Evolutionary conservation across 2,329 filamentous ascomycete genomes (phyloP).

Genomic region (Fusarium anthophilum): DNA sequence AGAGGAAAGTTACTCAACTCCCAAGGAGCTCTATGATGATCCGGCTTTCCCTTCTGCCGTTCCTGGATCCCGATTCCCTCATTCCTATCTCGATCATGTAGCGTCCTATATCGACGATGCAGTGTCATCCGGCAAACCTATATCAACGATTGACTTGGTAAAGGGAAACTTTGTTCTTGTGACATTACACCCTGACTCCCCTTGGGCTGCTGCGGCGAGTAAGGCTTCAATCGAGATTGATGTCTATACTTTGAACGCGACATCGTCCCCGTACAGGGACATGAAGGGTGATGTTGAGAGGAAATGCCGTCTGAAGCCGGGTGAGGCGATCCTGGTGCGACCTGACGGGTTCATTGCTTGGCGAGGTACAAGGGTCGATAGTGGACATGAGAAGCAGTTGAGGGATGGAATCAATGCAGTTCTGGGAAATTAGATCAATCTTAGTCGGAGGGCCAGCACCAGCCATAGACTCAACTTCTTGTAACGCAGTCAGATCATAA

Average conservation of each 20-base stretch:
- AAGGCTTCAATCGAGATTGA: neutral
- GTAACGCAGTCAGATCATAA: no score
- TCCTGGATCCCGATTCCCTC: neutral
- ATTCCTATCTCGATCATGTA: neutral
- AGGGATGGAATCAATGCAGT: neutral
- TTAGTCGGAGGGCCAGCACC: neutral
- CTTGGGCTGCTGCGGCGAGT: neutral
- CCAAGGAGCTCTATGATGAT: neutral
- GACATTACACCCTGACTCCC: neutral
- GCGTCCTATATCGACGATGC: neutral
- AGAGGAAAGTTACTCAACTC: neutral
- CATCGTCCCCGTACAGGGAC: neutral
- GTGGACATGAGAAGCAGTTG: neutral
- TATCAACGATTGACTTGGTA: neutral
- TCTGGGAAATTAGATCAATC: neutral
- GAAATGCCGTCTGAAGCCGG: neutral
- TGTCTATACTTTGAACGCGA: neutral
- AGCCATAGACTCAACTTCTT: neutral
- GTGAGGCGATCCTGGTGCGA: neutral
- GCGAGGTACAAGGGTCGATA: neutral
- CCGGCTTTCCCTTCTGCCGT: neutral
- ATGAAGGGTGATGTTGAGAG: neutral
- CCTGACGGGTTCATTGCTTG: neutral
- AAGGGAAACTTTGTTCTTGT: neutral
- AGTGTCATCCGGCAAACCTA: rapidly evolving